Base-by-base conservation (phyloP, 352 stramenopile genomes). In the Pythium dissotocum region DNA sequence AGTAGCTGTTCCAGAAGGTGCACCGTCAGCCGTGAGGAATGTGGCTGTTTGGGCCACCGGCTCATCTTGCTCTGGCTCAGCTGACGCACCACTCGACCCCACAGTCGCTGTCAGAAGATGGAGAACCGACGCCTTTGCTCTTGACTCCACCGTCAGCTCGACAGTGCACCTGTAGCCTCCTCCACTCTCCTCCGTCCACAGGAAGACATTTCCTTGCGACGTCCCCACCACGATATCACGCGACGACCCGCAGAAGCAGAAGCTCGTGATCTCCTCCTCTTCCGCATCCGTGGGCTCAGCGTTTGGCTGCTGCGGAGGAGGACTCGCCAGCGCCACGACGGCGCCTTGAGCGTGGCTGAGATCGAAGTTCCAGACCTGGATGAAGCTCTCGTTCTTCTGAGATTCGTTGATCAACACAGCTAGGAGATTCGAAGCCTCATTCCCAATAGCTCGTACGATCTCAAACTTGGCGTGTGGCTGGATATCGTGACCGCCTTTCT, bases 291-390 rank as follows among this genome's bases (percentile, higher is more conserved):
- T 5, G 28, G 28, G 28, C 28, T 30, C 28, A 30, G 28, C 28
- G 38, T 44, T 44, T 10, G 38, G 12, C 38, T 44, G 38, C 38
- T 44, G 38, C 38, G 21, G 38, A 0, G 9, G 9, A 2, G 4
- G 51, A 5, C 66, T 38, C 0, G 71, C 32, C 18, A 58, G 79
- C 10, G 72, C 54, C 4, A 90, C 38, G 21, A 79, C 90, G 6
- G 82, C 88, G 40, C 80, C 82, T n/a, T 89, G 81, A 0, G 83
- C 66, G 67, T 89, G 80, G 30, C 71, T 85, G 55, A 91, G 55
- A 51, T 89, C 77, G n/a, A 90, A 90, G 64, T 87, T 86, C 82
- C 83, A 93, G 48, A 93, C 52, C 61, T 91, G 82, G 9, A 93
- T 71, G 33, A 91, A 89, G 63, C 75, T 91, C 61, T 91, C 79